Base-by-base conservation (phyloP, 306 rosid species). In the Alnus glutinosa region DNA sequence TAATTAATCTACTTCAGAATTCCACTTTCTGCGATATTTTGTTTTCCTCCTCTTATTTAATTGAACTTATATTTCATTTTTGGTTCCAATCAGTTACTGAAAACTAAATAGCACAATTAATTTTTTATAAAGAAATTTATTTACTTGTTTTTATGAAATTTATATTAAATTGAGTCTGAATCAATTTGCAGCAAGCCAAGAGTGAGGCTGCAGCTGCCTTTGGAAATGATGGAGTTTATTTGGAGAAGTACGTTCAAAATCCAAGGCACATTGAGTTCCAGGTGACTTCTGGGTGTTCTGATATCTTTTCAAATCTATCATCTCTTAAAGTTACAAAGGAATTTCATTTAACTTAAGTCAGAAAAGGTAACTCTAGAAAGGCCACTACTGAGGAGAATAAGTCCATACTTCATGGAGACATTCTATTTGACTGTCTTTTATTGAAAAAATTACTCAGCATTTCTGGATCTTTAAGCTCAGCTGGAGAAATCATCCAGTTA, bases 191-290 rank as follows among this genome's bases (percentile, higher is more conserved):
- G 99, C 98, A 92, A 95, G 99, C 99, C 52, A 95, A 91, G 87
- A 93, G 96, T 73, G 99, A 95, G 86, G 99, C 99, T 75, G 99
- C 96, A 18, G 98, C 98, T 85, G 99, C 99, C 51, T 95, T 95
- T 90, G 99, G 98, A 71, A 95, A 95, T 75, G 98, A 95, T 81
- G 99, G 99, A 64, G 98, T 93, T 85, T 95, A 95, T 88, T 86
- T 95, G 89, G 99, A 95, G 83, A 95, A 95, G 90, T 95, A 93
- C 82, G 62, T 95, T 75, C 96, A 90, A 86, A 95, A 93, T 75
- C 99, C 99, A 72, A 95, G 99, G 86, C 99, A 95, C 83, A 93
- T 95, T 80, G 99, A 95, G 84, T 95, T 95, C 87, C 98, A 91
- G 99, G 99, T 95, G 88, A 75, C 62, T 68, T n/a, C 75, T 85